Conservation (phyloP, 306 rosid genomes). For the Abrus pulchellus region DNA sequence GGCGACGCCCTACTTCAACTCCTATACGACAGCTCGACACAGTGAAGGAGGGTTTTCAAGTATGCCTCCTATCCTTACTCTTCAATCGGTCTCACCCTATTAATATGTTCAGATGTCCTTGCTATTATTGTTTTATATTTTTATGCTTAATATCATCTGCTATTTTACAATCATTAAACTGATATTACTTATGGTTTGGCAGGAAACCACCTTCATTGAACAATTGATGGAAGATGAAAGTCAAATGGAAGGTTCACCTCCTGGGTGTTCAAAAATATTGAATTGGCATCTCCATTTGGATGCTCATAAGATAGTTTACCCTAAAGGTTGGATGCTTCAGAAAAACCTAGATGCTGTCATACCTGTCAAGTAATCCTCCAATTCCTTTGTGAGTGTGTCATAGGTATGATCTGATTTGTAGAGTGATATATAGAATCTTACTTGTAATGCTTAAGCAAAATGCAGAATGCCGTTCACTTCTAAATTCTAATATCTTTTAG, state of each 20-base stretch:
- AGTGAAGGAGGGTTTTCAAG: constrained; percentile 99
- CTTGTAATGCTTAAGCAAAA: constrained; percentile 45
- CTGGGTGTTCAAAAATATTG: constrained; percentile 78
- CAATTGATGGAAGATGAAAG: constrained; percentile 93
- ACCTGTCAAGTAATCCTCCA: constrained; percentile 63
- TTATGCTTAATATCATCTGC: constrained; percentile 33
- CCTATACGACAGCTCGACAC: constrained; percentile 85
- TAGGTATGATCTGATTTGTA: constrained; percentile 67
- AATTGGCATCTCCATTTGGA: constrained; percentile 98
- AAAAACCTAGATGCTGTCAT: constrained; percentile 76
- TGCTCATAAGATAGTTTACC: constrained; percentile 64
- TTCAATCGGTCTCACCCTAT: constrained; percentile 31
- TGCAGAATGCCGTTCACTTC: constrained; percentile 27
- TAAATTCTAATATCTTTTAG: constrained; percentile 38
- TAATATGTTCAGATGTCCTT: constrained; percentile 35
- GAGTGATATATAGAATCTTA: constrained; percentile 36
- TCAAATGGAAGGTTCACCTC: constrained; percentile 85
- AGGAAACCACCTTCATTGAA: constrained; percentile 96
- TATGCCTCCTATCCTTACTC: constrained; percentile 47
- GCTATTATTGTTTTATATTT: constrained; percentile 3
- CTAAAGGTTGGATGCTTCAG: constrained; percentile 86
- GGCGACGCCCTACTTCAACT: constrained; percentile 75
- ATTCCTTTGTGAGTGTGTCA: constrained; percentile 59
- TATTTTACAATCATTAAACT: constrained; percentile 42
- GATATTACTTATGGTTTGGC: constrained; percentile 39